These are phyloP conservation scores for Mariannaea sp. DNA, from an alignment of 2,329 filamentous ascomycete genomes.

Conservation along the genomic window DNA sequence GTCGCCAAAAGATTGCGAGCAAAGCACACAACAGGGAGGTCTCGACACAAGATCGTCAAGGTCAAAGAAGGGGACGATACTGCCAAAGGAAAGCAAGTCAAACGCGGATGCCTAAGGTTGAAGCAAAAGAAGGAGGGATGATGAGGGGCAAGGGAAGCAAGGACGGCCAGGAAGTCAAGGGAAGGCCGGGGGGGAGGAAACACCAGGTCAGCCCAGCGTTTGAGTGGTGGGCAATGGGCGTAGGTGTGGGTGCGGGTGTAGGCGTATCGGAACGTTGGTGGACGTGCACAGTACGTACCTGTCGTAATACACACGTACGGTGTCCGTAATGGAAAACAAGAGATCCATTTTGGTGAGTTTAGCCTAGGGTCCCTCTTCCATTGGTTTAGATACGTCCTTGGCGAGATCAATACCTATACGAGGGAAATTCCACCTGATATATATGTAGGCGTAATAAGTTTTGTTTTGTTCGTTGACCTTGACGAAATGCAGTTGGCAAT, in stretches of 20 bases:
- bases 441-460: background rate
- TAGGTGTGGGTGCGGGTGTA: background rate
- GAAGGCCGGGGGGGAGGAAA: too few species aligned
- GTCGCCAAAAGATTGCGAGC: background rate
- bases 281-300: too few species aligned
- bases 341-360: background rate
- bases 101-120: slow-evolving; percentile 7
- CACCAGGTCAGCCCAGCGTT: slow-evolving; percentile 12
- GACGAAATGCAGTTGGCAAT: too few species aligned
- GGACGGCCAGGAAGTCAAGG: slow-evolving; percentile 21
- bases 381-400: slow-evolving; percentile 4
- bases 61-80: background rate
- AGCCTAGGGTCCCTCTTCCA: slow-evolving; percentile 18
- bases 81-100: slow-evolving; percentile 8
- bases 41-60: slow-evolving; percentile 6
- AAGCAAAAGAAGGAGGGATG: slow-evolving; percentile 16
- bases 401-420: background rate
- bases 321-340: too few species aligned
- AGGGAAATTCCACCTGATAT: background rate
- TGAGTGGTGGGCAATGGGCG: slow-evolving; percentile 1
- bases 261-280: slow-evolving; percentile 3
- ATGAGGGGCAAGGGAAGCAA: slow-evolving; percentile 34
- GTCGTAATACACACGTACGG: too few species aligned
- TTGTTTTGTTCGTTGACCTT: too few species aligned
- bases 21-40: slow-evolving; percentile 5